Base-by-base conservation (phyloP, 2,329 filamentous ascomycete genomes). In the Laburnicola sp. region DNA sequence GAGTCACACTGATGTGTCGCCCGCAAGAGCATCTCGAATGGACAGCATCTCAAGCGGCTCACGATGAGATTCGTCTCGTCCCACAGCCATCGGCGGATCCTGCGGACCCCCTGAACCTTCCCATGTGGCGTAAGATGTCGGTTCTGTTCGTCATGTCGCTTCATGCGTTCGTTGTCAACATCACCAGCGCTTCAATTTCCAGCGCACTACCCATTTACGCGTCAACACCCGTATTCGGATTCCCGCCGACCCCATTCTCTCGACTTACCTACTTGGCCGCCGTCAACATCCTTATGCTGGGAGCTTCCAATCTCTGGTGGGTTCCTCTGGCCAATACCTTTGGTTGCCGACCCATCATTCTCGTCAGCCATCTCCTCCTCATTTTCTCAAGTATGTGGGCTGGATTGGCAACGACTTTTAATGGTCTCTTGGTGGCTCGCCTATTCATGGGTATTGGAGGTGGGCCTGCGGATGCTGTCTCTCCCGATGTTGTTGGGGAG, bases 321-420 rank as follows among this genome's bases (percentile, higher is more conserved):
- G 71, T 76, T 3, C 75, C 75, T 2, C 43, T 76, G 9, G 64
- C 72, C 2, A 75, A 76, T 36, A 72, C 68, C 0, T 72, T 75
- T 45, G 74, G 75, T 5, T 68, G 74, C 21, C 60, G 74, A 8
- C 68, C 73, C 1, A 60, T 77, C 28, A 61, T 72, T 16, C 66
- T 77, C 2, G 22, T 65, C 2, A 68, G 71, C 31, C 54, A 75
- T 28, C 43, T 72, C n/a, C 36, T 75, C 1, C 59, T 71, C 5
- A 57, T 62, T 1, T 54, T 72, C 3, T 65, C 65, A 10, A 72
- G 66, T n/a, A 66, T 74, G 53, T 76, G 74, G 74, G 71, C 71
- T 48, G 74, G 71, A 2, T 53, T 71, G n/a, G 68, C 74, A 4
- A 69, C 58, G 1, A 64, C 51, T 27, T 76, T 71, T 38, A 48